Evolutionary conservation across 495 filamentous ascomycete species (phyloP).

Genomic region (Choiromyces venosus): DNA sequence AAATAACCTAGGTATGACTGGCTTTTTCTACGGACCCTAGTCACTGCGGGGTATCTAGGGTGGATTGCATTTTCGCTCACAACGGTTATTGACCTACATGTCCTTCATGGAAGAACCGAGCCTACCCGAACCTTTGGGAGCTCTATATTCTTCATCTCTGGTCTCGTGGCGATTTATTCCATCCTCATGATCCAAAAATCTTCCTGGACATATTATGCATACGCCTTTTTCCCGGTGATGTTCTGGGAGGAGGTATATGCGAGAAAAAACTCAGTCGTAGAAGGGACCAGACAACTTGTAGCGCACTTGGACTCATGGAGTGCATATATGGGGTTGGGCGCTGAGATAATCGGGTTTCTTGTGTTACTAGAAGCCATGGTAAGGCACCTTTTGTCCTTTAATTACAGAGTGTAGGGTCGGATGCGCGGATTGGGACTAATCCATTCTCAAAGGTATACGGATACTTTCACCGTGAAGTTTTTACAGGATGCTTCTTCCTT

Average conservation of each 20-base stretch:
- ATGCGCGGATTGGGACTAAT: not conserved
- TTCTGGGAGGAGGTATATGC: slow-evolving; percentile 98
- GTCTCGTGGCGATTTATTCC: slow-evolving; percentile 69
- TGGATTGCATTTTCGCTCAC: slow-evolving; percentile 96
- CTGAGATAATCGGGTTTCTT: slow-evolving; percentile 63
- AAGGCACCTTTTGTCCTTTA: slow-evolving; percentile 42
- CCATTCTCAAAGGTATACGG: slow-evolving; percentile 57
- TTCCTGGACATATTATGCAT: slow-evolving; percentile 81
- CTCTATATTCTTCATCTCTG: slow-evolving; percentile 63
- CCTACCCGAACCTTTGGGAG: slow-evolving; percentile 60
- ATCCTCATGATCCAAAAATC: slow-evolving; percentile 73
- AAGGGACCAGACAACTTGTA: slow-evolving; percentile 65
- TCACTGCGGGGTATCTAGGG: slow-evolving; percentile 88
- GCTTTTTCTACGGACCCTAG: slow-evolving; percentile 90
- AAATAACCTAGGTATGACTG: slow-evolving; percentile 65
- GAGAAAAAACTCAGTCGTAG: slow-evolving; percentile 60
- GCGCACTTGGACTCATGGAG: slow-evolving; percentile 57
- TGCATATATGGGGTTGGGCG: slow-evolving; percentile 52
- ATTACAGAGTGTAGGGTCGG: not conserved
- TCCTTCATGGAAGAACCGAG: slow-evolving; percentile 66
- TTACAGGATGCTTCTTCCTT: slow-evolving; percentile 70
- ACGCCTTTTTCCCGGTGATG: slow-evolving; percentile 81
- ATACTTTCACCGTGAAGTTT: slow-evolving; percentile 85
- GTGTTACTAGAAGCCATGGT: slow-evolving; percentile 77
- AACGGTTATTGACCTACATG: slow-evolving; percentile 83